A percentile compares a stretch with the other conserved stretches of the same genome.
Conservation (phyloP, 176 grass and related monocot genomes). For the Oryza meyeriana region DNA sequence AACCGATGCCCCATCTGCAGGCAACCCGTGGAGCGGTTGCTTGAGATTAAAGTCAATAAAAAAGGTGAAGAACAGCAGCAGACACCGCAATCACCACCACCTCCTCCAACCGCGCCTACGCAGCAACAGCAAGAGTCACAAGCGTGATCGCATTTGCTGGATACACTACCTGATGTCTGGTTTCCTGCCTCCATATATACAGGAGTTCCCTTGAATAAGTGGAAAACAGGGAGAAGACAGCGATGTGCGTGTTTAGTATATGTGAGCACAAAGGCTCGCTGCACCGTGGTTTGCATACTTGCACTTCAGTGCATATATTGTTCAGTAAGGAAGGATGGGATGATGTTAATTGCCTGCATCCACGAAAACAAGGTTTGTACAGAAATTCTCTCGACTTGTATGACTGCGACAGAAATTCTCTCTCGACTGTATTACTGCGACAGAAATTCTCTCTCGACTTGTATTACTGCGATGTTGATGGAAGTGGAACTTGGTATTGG, state of each 20-base stretch:
- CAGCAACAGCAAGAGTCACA: constrained; percentile 13
- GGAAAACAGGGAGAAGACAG: background rate
- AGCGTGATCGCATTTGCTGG: background rate
- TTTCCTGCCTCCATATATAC: constrained; percentile 1
- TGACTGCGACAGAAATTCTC: too few relatives aligned
- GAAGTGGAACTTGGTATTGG: background rate
- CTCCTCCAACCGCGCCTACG: background rate
- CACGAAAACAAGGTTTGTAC: background rate
- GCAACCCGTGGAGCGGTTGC: constrained; percentile 58
- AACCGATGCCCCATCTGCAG: constrained; percentile 67
- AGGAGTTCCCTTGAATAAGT: constrained; percentile 21
- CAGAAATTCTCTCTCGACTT: background rate
- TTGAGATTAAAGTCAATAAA: constrained; percentile 61
- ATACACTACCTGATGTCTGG: constrained; percentile 12
- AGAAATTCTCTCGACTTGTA: background rate
- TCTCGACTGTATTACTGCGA: background rate
- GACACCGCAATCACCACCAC: too few relatives aligned
- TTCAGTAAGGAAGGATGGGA: background rate
- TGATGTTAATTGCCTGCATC: background rate
- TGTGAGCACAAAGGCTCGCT: background rate
- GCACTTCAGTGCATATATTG: background rate
- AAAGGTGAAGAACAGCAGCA: constrained; percentile 35
- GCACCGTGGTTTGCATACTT: background rate
- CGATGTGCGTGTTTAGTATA: background rate
- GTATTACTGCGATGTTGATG: background rate